These are phyloP conservation scores for Fraxinus velutina DNA, from an alignment of 305 asterid genomes.

Conservation along the genomic window DNA sequence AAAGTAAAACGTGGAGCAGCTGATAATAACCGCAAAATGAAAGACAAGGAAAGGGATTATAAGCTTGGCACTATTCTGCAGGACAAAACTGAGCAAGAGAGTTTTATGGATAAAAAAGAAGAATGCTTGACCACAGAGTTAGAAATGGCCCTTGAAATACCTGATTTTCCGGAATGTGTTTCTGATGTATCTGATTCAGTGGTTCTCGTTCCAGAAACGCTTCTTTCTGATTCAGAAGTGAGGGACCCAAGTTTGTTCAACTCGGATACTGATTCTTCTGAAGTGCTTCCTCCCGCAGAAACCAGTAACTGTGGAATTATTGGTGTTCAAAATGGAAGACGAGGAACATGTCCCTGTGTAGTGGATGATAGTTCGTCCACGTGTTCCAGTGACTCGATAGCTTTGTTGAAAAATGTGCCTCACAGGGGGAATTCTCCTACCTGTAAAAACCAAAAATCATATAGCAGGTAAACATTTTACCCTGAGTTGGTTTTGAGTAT, in stretches of 20 bases:
- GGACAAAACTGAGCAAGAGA: constrained; percentile 52
- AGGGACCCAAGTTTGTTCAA: constrained; percentile 51
- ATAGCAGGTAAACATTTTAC: constrained; percentile 47
- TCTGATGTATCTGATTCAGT: constrained; percentile 76
- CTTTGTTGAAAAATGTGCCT: constrained; percentile 46
- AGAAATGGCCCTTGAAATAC: constrained; percentile 41
- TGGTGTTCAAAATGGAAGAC: constrained; percentile 54
- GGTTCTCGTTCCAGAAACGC: constrained; percentile 49
- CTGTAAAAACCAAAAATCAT: constrained; percentile 51
- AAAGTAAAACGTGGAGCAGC: constrained; percentile 62
- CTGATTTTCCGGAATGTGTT: constrained; percentile 53
- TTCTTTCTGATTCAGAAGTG: constrained; percentile 55
- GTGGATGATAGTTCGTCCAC: constrained; percentile 82
- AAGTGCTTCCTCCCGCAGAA: constrained; percentile 52
- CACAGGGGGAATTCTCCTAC: constrained; percentile 39
- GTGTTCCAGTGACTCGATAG: constrained; percentile 72
- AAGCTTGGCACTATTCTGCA: constrained; percentile 31
- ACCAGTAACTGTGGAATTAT: constrained; percentile 48
- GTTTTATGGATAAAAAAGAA: constrained; percentile 38
- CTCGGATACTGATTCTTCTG: constrained; percentile 67
- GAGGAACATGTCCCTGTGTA: constrained; percentile 44
- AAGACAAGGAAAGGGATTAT: constrained; percentile 74
- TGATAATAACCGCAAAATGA: constrained; percentile 69
- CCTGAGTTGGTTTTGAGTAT: background rate
- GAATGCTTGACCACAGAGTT: constrained; percentile 42